A percentile compares a stretch with the other conserved stretches of the same genome.
Evolutionary conservation across 108 stramenopile genomes (phyloP).

Genomic region (Skeletonema tropicum): DNA sequence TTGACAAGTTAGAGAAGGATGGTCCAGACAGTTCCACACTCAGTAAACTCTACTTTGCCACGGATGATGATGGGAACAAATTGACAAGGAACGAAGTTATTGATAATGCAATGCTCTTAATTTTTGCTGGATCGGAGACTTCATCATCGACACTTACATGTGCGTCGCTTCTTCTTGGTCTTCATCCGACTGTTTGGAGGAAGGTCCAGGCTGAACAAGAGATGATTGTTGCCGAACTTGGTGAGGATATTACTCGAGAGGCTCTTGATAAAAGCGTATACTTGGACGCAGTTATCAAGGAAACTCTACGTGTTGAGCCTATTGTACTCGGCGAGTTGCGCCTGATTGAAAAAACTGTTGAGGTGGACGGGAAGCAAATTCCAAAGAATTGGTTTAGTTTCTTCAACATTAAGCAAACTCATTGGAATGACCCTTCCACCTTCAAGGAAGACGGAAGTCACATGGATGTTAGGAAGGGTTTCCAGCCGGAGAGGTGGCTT

Average conservation of each 20-base stretch:
- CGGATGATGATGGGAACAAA: constrained; percentile 29
- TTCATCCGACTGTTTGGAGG: constrained; percentile 43
- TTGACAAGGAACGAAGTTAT: constrained; percentile 42
- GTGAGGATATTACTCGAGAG: constrained; percentile 17
- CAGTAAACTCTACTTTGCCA: constrained; percentile 45
- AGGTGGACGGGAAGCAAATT: constrained; percentile 50
- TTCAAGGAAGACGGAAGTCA: constrained; percentile 29
- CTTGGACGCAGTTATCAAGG: constrained; percentile 51
- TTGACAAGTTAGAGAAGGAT: constrained; percentile 28
- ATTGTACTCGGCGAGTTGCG: constrained; percentile 20
- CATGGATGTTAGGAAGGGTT: constrained; percentile 45
- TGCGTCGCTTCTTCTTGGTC: constrained; percentile 36
- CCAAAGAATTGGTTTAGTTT: constrained; percentile 36
- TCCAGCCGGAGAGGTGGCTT: constrained; percentile 48
- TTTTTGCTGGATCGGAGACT: constrained; percentile 55
- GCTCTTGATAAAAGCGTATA: constrained; percentile 36
- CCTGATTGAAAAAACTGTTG: constrained; percentile 18
- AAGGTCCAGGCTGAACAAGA: constrained; percentile 46
- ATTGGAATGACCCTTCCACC: constrained; percentile 39
- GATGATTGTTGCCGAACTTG: constrained; percentile 20
- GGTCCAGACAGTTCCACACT: constrained; percentile 52
- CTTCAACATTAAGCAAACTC: constrained; percentile 40
- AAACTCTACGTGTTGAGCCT: constrained; percentile 49
- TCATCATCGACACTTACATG: constrained; percentile 48
- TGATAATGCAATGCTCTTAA: constrained; percentile 47